Conservation (phyloP, 495 filamentous ascomycete species). For the Xylaria grammica region DNA sequence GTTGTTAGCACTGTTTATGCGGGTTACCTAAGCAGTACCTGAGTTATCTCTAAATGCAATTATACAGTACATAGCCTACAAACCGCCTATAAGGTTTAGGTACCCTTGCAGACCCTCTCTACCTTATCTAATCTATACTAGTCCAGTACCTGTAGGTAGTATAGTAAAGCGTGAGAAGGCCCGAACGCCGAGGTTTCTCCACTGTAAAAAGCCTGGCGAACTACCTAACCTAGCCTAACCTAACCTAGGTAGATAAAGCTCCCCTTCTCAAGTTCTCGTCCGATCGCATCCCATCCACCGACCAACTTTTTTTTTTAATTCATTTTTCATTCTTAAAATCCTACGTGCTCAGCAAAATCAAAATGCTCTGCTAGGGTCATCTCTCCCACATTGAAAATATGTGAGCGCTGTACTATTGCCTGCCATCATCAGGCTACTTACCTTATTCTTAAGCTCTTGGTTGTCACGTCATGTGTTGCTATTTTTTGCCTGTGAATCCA, state of each 20-base stretch:
- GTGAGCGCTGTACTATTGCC: conserved; percentile 20
- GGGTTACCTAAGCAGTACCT: too few species aligned
- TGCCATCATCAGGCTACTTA: conserved; percentile 12
- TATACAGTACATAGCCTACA: too few species aligned
- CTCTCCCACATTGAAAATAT: conserved; percentile 18
- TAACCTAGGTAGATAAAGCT: too few species aligned
- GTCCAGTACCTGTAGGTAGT: too few species aligned
- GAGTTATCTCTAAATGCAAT: too few species aligned
- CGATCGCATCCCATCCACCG: background rate
- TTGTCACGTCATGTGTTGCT: background rate
- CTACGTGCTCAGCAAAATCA: too few species aligned
- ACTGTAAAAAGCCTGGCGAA: background rate
- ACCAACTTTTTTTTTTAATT: background rate
- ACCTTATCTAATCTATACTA: too few species aligned
- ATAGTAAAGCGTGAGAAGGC: background rate
- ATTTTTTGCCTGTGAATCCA: background rate
- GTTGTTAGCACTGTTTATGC: too few species aligned
- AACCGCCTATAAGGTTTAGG: too few species aligned
- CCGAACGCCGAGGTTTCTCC: conserved; percentile 16
- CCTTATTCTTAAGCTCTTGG: background rate
- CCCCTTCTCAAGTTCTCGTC: background rate
- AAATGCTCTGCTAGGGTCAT: too few species aligned
- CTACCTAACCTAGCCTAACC: too few species aligned
- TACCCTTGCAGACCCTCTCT: too few species aligned
- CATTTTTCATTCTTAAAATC: background rate